phyloP scores from a whole-genome alignment of 768 basidiomycete genomes.

The Tylopilus subfusipes region DNA sequence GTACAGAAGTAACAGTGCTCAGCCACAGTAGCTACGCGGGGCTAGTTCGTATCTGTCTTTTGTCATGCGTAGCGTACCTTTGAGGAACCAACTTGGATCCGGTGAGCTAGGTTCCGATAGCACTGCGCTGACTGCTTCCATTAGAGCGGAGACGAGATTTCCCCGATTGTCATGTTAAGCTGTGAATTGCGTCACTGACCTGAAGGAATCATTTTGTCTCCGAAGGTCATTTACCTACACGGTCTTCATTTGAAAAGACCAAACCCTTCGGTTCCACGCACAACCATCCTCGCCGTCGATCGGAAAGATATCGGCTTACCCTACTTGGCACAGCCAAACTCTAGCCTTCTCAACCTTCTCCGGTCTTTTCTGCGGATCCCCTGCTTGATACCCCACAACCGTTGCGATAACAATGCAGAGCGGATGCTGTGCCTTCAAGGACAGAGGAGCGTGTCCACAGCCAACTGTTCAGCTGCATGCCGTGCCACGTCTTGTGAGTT shows the following conservation, averaged over 20 bases:
- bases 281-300: background rate
- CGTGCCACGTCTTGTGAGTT: background rate
- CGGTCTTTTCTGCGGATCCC: background rate
- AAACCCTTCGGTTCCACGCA: background rate
- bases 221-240: background rate
- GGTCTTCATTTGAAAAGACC: background rate
- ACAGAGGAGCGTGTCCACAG: background rate
- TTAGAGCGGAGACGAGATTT: background rate
- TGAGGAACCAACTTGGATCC: background rate
- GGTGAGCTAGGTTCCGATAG: no score
- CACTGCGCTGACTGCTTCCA: background rate
- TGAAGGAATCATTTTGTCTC: background rate
- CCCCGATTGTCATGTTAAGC: background rate
- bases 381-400: background rate
- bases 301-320: background rate
- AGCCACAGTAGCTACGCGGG: background rate
- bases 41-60: conserved; percentile 3
- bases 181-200: background rate
- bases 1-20: background rate
- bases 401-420: background rate
- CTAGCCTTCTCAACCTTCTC: background rate
- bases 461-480: background rate
- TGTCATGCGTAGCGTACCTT: background rate
- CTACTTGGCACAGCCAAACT: background rate
- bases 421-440: background rate